Conservation (phyloP, 257 asterid genomes). For the Solanum dulcamara region DNA sequence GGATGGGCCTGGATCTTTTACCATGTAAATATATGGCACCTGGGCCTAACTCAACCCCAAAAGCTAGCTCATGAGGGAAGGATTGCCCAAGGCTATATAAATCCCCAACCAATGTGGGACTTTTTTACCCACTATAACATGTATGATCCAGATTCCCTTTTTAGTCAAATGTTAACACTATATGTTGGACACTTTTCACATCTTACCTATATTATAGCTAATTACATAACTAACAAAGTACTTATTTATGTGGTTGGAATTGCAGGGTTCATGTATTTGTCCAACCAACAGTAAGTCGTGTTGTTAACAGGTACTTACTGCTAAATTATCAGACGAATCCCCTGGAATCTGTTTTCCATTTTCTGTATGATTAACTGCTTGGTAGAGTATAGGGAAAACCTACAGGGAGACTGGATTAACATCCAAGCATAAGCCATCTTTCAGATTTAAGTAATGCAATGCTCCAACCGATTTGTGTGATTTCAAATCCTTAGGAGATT, state of each 20-base stretch:
- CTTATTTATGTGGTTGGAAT: not conserved
- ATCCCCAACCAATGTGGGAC: too few species aligned
- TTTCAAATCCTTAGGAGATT: not conserved
- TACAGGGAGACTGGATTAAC: not conserved
- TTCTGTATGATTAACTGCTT: not conserved
- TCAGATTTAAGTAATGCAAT: not conserved
- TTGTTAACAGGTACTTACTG: slow-evolving; percentile 63
- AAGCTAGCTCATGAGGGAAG: too few species aligned
- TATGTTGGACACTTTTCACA: not conserved
- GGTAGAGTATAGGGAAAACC: not conserved
- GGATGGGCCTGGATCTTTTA: too few species aligned
- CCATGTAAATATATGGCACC: too few species aligned
- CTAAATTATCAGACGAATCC: not conserved
- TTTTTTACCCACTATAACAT: too few species aligned
- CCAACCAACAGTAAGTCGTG: slow-evolving; percentile 82
- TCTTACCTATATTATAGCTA: not conserved
- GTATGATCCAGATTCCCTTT: not conserved
- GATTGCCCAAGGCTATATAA: too few species aligned
- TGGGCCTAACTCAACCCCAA: too few species aligned
- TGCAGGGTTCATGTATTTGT: slow-evolving; percentile 91
- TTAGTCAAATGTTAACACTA: not conserved
- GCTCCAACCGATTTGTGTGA: not conserved
- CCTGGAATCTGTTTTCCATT: not conserved
- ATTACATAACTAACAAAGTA: not conserved
- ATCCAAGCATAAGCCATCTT: not conserved